Percentiles rank a stretch among this genome's conserved stretches.
Conservation (phyloP, 345 rosid genomes). For the Punica granatum region DNA sequence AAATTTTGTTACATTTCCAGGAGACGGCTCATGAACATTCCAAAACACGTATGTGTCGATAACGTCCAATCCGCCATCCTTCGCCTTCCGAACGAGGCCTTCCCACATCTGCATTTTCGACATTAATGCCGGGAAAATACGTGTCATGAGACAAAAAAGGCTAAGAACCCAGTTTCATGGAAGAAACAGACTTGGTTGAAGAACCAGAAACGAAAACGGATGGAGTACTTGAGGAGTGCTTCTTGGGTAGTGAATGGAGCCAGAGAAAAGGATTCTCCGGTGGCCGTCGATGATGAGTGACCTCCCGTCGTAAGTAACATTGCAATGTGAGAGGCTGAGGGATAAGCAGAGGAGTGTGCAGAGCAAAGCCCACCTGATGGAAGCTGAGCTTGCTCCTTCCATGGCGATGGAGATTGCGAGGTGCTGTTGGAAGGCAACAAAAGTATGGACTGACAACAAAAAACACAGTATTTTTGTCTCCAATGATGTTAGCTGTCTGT, state of each 20-base stretch:
- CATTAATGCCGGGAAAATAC: neutral
- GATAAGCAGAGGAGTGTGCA: conserved; percentile 15
- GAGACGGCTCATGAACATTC: conserved; percentile 66
- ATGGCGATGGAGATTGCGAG: neutral
- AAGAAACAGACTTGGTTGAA: neutral
- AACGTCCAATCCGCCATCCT: conserved; percentile 61
- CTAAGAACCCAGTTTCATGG: too few species aligned
- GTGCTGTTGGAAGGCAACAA: neutral
- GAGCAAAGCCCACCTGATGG: conserved; percentile 18
- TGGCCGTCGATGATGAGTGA: conserved; percentile 48
- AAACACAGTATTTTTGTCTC: neutral
- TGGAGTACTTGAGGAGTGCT: conserved; percentile 41
- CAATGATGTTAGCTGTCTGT: neutral
- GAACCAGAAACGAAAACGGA: neutral
- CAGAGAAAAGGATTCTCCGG: conserved; percentile 53
- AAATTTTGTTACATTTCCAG: conserved; percentile 35
- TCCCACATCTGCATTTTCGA: conserved; percentile 58
- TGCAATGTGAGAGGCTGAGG: conserved; percentile 21
- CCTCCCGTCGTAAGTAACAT: conserved; percentile 41
- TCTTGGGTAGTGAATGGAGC: conserved; percentile 74
- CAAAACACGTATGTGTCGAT: conserved; percentile 69
- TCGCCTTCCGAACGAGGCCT: conserved; percentile 52
- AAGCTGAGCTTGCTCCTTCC: conserved; percentile 23
- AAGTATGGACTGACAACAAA: neutral
- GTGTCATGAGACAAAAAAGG: too few species aligned